Conservation (phyloP, 2,329 filamentous ascomycete genomes). For the Canariomyces notabilis region DNA sequence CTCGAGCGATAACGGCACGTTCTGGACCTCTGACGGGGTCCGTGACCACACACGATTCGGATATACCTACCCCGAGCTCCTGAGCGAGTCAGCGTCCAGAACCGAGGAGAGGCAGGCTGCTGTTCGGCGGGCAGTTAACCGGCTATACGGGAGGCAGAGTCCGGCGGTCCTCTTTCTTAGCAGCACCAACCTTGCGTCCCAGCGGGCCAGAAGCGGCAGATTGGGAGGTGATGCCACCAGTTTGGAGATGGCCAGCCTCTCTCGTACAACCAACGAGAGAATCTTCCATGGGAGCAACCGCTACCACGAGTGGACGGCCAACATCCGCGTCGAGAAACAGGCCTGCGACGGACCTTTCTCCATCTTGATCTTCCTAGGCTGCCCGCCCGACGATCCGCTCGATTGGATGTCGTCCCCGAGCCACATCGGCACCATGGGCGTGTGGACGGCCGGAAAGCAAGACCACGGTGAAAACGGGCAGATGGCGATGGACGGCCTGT, state of each 20-base stretch:
- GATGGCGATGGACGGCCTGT: constrained; percentile 33
- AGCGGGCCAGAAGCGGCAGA: not conserved
- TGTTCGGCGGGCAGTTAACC: constrained; percentile 52
- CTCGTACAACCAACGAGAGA: not conserved
- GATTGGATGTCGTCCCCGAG: constrained; percentile 50
- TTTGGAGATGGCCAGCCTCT: not conserved
- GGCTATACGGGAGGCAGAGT: constrained; percentile 51
- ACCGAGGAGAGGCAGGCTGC: constrained; percentile 30
- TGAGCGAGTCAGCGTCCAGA: constrained; percentile 32
- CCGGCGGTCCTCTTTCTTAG: constrained; percentile 31
- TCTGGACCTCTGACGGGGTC: constrained; percentile 63
- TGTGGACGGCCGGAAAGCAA: constrained; percentile 31
- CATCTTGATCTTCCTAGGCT: constrained; percentile 64
- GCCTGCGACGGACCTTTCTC: constrained; percentile 57
- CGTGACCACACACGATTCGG: constrained; percentile 58
- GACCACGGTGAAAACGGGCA: constrained; percentile 28
- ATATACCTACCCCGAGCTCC: constrained; percentile 66
- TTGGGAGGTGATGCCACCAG: not conserved
- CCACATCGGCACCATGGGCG: constrained; percentile 57
- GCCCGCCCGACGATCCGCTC: constrained; percentile 38
- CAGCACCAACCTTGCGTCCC: not conserved
- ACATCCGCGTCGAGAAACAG: constrained; percentile 57
- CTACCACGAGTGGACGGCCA: constrained; percentile 64
- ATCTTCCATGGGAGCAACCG: constrained; percentile 34
- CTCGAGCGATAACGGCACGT: constrained; percentile 49